phyloP scores from a whole-genome alignment of 2,329 filamentous ascomycete species.

The Colletotrichum cereale region DNA sequence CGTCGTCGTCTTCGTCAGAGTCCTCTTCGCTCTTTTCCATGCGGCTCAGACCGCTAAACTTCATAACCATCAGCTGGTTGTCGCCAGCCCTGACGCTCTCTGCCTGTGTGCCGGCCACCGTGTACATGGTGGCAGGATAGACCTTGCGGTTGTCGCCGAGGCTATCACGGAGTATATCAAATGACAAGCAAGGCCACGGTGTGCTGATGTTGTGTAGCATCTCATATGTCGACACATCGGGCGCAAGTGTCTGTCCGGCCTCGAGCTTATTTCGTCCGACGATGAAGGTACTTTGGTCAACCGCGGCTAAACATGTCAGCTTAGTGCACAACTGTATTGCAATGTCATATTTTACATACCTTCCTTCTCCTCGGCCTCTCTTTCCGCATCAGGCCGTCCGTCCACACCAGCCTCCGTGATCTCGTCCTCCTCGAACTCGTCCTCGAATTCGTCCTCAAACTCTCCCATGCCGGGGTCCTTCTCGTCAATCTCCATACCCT shows the following conservation, averaged over 20 bases:
- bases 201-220: constrained; percentile 96
- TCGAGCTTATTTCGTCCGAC: constrained; percentile 93
- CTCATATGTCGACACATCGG: constrained; percentile 94
- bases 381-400: constrained; percentile 89
- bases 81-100: constrained; percentile 80
- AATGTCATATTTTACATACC: constrained; percentile 55
- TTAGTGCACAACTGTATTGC: background rate
- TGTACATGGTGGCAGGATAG: constrained; percentile 97
- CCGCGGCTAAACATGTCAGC: constrained; percentile 64
- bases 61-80: constrained; percentile 96
- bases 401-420: constrained; percentile 95
- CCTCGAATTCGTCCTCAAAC: constrained; percentile 96
- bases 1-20: constrained; percentile 77
- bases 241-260: constrained; percentile 89
- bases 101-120: constrained; percentile 94
- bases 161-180: constrained; percentile 88
- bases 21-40: constrained; percentile 81
- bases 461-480: constrained; percentile 73
- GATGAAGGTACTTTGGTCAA: constrained; percentile 95
- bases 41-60: constrained; percentile 89
- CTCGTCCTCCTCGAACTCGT: constrained; percentile 91
- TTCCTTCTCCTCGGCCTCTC: constrained; percentile 88
- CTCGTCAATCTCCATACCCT: constrained; percentile 75
- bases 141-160: constrained; percentile 90
- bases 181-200: constrained; percentile 96